Base-by-base conservation (phyloP, 2,329 filamentous ascomycete genomes). In the Ophiocordyceps camponoti-leonardi region DNA sequence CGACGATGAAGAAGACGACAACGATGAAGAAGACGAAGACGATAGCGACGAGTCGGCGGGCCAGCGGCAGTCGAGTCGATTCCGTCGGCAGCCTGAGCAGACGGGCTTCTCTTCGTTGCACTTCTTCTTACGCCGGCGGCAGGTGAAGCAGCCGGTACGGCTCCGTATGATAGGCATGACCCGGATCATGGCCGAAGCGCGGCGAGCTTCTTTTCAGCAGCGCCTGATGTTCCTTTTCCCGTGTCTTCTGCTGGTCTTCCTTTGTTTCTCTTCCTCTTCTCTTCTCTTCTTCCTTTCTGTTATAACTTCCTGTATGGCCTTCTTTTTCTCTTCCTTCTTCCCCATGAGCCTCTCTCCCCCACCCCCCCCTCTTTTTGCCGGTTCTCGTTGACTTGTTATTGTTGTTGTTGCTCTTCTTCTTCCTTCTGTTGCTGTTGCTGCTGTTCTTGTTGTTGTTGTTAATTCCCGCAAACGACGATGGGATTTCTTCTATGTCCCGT, bases 41-140 rank as follows among this genome's bases (percentile, higher is more conserved):
- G 41, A 44, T 4, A 31, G 20, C 8, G 23, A 47, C 18, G 47
- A 46, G 23, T 56, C 51, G 18, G 54, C 45, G n/a, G 54, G 58
- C 71, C 72, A 75, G 44, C 63, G 63, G 55, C 72, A 76, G 42
- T 73, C 65, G 22, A 75, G 60, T 47, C 69, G 69, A 43, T 74
- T 62, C 39, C 71, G 64, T 53, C 67, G 67, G 57, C 72, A 75
- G 52, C 73, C 71, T 44, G 61, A 67, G 53, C 72, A 75, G 18
- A 67, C 56, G 7, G 72, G 71, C 47, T 68, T 64, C 49, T 67
- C 64, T 57, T 75, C 71, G 51, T 73, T 69, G 54, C 71, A 75
- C 50, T 70, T 66, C 50, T 73, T 72, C 57, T 74, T 75, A 48
- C 69, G 63, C 35, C 69, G 67, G 49, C 68, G 65, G 57, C 67